Percentiles rank a stretch among this genome's conserved stretches.
Evolutionary conservation across 441 rosid genomes (phyloP).

Genomic region (Raphanus hybrid): DNA sequence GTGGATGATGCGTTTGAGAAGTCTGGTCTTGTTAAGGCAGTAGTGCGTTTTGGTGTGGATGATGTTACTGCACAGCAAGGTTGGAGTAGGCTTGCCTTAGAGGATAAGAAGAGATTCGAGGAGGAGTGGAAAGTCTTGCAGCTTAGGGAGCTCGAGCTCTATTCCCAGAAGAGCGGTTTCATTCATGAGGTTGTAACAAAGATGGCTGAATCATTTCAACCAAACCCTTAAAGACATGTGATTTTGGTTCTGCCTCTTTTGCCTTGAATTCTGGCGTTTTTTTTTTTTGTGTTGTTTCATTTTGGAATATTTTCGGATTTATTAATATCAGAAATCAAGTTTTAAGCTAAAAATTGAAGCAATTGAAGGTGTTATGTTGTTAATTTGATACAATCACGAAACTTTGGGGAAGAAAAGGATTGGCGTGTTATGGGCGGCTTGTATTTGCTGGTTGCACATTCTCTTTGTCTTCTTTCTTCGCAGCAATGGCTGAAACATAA

Average conservation of each 20-base stretch:
- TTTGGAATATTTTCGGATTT: constrained; percentile 28
- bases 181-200: constrained; percentile 30
- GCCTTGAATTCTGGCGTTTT: constrained; percentile 13
- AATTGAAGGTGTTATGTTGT: not conserved
- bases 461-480: constrained; percentile 49
- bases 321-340: constrained; percentile 16
- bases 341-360: constrained; percentile 13
- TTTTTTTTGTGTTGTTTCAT: not conserved
- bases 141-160: constrained; percentile 30
- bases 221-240: constrained; percentile 14
- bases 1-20: constrained; percentile 14
- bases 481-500: constrained; percentile 71
- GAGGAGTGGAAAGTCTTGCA: constrained; percentile 44
- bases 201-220: constrained; percentile 28
- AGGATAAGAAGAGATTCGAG: constrained; percentile 37
- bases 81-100: constrained; percentile 23
- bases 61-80: constrained; percentile 35
- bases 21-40: constrained; percentile 18
- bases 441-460: constrained; percentile 14
- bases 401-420: not conserved
- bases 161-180: constrained; percentile 32
- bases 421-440: constrained; percentile 36
- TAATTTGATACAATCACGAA: not conserved
- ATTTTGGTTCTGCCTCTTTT: constrained; percentile 1
- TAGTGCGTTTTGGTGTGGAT: constrained; percentile 35